Evolutionary conservation across 345 rosid genomes (phyloP).

Genomic region (Lepidium sativum): DNA sequence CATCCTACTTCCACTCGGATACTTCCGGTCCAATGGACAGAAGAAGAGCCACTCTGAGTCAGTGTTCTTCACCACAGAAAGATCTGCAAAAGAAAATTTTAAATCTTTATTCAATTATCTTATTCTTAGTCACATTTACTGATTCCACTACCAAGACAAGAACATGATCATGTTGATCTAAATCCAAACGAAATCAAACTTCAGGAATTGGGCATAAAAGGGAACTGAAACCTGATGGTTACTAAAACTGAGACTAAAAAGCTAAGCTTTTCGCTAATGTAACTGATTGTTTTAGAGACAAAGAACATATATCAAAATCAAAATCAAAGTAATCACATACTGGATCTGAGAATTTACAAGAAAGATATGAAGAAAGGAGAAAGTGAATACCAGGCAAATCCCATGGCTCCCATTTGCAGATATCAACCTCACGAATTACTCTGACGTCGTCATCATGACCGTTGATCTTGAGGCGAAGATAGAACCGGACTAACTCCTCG

Average conservation of each 20-base stretch:
- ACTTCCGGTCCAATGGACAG: constrained; percentile 85
- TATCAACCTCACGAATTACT: constrained; percentile 69
- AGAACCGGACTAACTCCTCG: constrained; percentile 58
- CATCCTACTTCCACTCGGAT: constrained; percentile 69
- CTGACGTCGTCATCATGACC: constrained; percentile 44
- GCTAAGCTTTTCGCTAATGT: neutral
- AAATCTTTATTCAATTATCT: neutral
- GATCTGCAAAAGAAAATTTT: constrained; percentile 28
- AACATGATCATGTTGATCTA: neutral
- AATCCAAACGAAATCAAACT: neutral
- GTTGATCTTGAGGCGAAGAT: constrained; percentile 67
- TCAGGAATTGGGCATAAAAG: neutral
- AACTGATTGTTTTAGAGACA: neutral
- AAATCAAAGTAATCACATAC: neutral
- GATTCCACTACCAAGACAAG: neutral
- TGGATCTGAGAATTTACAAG: neutral
- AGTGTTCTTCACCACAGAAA: constrained; percentile 45
- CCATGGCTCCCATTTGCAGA: constrained; percentile 93
- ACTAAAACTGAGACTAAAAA: no score
- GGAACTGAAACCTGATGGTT: no score
- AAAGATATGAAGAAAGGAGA: neutral
- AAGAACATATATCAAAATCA: neutral
- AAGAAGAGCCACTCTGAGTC: constrained; percentile 95
- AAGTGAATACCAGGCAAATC: constrained; percentile 67
- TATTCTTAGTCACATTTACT: neutral